phyloP scores from a whole-genome alignment of 148 eudicot species.

The Salicornia ramosissima region DNA sequence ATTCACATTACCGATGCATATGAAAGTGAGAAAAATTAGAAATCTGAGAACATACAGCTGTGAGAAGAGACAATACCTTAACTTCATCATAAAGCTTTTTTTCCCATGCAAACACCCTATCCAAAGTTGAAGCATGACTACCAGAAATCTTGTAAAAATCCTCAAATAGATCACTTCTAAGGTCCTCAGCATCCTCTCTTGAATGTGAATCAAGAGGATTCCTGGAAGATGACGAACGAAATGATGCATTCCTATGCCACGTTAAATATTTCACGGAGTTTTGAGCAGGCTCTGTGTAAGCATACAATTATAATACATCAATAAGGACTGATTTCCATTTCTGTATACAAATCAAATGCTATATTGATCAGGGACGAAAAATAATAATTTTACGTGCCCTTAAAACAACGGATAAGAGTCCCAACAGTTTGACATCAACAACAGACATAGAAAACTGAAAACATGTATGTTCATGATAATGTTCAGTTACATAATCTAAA shows the following conservation, averaged over 20 bases:
- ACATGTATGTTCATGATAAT: not conserved
- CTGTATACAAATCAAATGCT: not conserved
- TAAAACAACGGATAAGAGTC: no score
- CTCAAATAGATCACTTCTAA: slow-evolving; percentile 53
- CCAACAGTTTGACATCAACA: no score
- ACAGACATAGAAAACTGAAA: not conserved
- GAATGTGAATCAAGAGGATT: slow-evolving; percentile 56
- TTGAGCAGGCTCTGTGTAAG: slow-evolving; percentile 59
- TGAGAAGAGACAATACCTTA: slow-evolving; percentile 49
- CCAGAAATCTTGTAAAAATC: slow-evolving; percentile 70
- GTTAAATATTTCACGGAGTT: slow-evolving; percentile 68
- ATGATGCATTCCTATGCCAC: slow-evolving; percentile 86
- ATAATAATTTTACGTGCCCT: not conserved
- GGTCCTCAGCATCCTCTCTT: slow-evolving; percentile 61
- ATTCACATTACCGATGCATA: not conserved
- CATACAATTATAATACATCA: not conserved
- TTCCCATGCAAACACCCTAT: slow-evolving; percentile 94
- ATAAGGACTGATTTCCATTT: not conserved
- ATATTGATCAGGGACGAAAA: not conserved
- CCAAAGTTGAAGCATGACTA: slow-evolving; percentile 92
- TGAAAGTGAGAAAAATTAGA: not conserved
- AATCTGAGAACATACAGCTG: not conserved
- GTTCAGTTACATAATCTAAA: not conserved
- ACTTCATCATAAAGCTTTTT: slow-evolving; percentile 92
- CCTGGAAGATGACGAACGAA: slow-evolving; percentile 72